Base-by-base conservation (phyloP, 345 rosid species). In the Nasturtium officinale region DNA sequence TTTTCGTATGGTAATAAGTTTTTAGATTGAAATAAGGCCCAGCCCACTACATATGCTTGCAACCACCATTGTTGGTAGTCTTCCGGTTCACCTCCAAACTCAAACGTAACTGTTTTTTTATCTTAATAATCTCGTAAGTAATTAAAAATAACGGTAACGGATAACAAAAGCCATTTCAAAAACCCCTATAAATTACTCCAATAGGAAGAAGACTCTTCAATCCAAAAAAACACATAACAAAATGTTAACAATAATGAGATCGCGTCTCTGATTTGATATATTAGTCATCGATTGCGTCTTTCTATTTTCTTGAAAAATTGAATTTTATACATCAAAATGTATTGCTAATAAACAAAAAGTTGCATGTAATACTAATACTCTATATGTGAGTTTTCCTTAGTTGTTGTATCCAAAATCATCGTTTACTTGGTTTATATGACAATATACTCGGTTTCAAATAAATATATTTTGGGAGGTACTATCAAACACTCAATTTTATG, bases 151-250 rank as follows among this genome's bases (percentile, higher is more conserved):
- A 23, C 16, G 6, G n/a, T 16, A 28, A 28, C 1, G 32, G 57
- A 52, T 52, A 6, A 52, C 6, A 52, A 52, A 52, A 52, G 18
- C 17, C 63, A 57, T 61, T 69, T 58, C 6, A 47, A 67, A 9
- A 48, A 4, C 9, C 2, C 29, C 38, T 71, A 71, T 61, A 71
- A 51, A 51, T 47, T 18, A 51, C 32, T 51, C 23, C 20, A 9
- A 52, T 43, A 62, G 42, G 42, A 37, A 16, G 8, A 29, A 61
- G 46, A 9, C 50, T 61, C 42, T 37, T 51, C 32, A 61, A 51
- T 61, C 67, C 20, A 30, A 32, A 32, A 18, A 32, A 32, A 70
- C 53, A 61, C 53, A 71, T 26, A 42, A 61, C 65, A 45, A 52
- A 38, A 52, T 26, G 35, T 11, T 37, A 58, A 66, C 72, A 16